These are phyloP conservation scores for Apophysomyces sp. DNA, from an alignment of 371 early-diverging fungal genomes.

Conservation along the genomic window DNA sequence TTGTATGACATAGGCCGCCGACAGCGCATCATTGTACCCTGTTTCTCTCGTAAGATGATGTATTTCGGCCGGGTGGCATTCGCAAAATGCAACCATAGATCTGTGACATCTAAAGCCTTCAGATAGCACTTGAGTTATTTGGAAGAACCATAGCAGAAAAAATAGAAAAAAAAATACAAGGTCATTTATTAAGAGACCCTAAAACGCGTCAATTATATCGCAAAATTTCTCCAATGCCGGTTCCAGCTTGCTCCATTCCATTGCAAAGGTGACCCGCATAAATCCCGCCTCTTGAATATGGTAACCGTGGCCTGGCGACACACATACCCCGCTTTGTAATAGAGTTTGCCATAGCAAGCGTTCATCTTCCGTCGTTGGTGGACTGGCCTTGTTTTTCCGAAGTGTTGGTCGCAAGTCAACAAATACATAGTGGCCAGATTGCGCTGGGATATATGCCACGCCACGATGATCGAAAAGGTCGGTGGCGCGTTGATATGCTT, in stretches of 20 bases:
- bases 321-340: conserved; percentile 56
- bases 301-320: conserved; percentile 67
- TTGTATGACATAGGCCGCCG: too few species aligned
- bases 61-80: too few species aligned
- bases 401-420: conserved; percentile 46
- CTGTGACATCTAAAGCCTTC: too few species aligned
- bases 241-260: conserved; percentile 17
- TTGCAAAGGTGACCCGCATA: conserved; percentile 59
- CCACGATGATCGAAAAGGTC: conserved; percentile 37
- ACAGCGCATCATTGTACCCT: too few species aligned
- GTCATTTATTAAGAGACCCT: too few species aligned
- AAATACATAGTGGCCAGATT: conserved; percentile 73
- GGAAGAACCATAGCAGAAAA: too few species aligned
- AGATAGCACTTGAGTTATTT: too few species aligned
- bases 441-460: conserved; percentile 55
- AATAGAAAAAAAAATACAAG: too few species aligned
- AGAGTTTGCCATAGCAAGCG: conserved; percentile 33
- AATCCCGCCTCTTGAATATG: conserved; percentile 58
- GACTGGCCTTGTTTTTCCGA: conserved; percentile 6
- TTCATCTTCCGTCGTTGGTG: conserved; percentile 32
- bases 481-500: conserved; percentile 41
- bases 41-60: too few species aligned
- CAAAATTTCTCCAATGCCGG: conserved; percentile 13
- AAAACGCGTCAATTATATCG: conserved; percentile 1
- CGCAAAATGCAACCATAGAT: too few species aligned